phyloP scores from a whole-genome alignment of 306 rosid genomes.

The Senna tora region DNA sequence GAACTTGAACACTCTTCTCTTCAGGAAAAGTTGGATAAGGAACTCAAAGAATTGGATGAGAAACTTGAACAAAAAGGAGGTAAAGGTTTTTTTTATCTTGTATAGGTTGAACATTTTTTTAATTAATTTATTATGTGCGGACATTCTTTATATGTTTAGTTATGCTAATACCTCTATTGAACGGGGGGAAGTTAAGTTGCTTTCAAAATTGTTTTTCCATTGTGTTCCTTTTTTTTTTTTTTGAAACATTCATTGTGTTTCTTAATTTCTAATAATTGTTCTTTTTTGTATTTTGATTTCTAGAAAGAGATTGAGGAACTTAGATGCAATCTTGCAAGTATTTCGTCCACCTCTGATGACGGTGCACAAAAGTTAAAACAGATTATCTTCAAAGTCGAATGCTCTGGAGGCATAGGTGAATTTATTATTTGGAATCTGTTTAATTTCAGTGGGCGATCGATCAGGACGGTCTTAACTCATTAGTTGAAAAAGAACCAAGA shows the following conservation, averaged over 20 bases:
- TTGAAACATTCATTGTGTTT: too few relatives aligned
- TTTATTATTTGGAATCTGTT: slow-evolving; percentile 26
- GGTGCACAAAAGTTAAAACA: slow-evolving; percentile 86
- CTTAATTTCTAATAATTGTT: slow-evolving; percentile 17
- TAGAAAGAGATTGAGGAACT: slow-evolving; percentile 90
- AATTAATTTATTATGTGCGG: too few relatives aligned
- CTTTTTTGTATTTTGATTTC: slow-evolving; percentile 37
- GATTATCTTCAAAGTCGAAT: slow-evolving; percentile 86
- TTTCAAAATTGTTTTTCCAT: slow-evolving; percentile 18
- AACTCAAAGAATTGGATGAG: too few relatives aligned
- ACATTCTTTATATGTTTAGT: too few relatives aligned
- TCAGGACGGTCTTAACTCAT: slow-evolving; percentile 38
- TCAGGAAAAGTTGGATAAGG: too few relatives aligned
- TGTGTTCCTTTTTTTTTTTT: too few relatives aligned
- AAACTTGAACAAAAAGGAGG: too few relatives aligned
- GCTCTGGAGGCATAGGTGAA: slow-evolving; percentile 84
- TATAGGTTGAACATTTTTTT: too few relatives aligned
- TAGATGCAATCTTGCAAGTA: slow-evolving; percentile 62
- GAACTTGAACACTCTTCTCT: too few relatives aligned
- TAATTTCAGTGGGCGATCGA: slow-evolving; percentile 15
- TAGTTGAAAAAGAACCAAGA: slow-evolving; percentile 85
- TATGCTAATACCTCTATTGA: too few relatives aligned
- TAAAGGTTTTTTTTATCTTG: too few relatives aligned
- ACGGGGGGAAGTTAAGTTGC: slow-evolving; percentile 1
- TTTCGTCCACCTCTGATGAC: slow-evolving; percentile 82